Conservation (phyloP, 2,329 filamentous ascomycete genomes). For the Thyridium curvatum region DNA sequence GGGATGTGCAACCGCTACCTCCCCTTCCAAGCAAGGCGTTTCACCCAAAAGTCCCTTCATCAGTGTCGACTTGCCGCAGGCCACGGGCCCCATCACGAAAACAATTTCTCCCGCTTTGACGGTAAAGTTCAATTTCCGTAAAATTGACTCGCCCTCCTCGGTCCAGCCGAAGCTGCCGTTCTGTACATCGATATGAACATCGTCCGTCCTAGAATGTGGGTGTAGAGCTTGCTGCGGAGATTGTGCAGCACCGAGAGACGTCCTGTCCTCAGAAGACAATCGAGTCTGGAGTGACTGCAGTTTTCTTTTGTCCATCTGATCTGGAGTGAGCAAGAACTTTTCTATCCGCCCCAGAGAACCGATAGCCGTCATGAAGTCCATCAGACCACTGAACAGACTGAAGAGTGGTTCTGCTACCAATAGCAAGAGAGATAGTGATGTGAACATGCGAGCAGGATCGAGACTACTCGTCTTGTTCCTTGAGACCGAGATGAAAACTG, state of each 20-base stretch:
- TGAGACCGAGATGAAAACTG: conserved; percentile 24
- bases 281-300: neutral
- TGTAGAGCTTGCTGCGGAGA: too few relatives aligned
- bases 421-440: conserved; percentile 21
- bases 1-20: neutral
- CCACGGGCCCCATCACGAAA: conserved; percentile 33
- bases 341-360: conserved; percentile 35
- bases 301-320: conserved; percentile 17
- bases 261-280: too few relatives aligned
- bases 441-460: conserved; percentile 29
- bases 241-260: too few relatives aligned
- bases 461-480: conserved; percentile 19
- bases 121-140: conserved; percentile 13
- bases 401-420: conserved; percentile 21
- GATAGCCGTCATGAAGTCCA: conserved; percentile 26
- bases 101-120: conserved; percentile 17
- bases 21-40: conserved; percentile 9
- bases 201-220: neutral
- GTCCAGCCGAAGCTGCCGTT: conserved; percentile 9
- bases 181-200: conserved; percentile 9
- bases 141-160: neutral
- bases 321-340: conserved; percentile 20
- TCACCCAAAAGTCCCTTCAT: conserved; percentile 32
- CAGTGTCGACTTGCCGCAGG: conserved; percentile 35
- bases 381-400: conserved; percentile 27